Evolutionary conservation across 2,329 filamentous ascomycete species (phyloP).

Genomic region (Fusarium bactridioides): DNA sequence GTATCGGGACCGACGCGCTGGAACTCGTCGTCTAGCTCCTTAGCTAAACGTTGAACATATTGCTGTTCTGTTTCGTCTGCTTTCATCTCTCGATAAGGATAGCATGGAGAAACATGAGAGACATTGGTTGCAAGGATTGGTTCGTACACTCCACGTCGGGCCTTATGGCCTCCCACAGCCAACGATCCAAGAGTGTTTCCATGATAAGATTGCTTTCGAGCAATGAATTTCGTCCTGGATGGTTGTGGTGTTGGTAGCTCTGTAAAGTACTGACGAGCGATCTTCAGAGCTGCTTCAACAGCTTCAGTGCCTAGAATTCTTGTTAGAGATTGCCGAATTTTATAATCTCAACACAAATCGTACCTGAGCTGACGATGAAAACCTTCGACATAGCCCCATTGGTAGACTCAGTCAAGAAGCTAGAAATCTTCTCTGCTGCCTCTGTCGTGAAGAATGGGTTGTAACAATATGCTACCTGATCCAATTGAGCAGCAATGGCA

Average conservation of each 20-base stretch:
- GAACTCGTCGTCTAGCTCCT: conserved; percentile 31
- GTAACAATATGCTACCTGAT: conserved; percentile 25
- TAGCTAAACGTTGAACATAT: conserved; percentile 21
- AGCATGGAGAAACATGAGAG: conserved; percentile 42
- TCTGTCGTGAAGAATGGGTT: conserved; percentile 28
- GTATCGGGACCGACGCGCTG: conserved; percentile 18
- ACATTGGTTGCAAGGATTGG: conserved; percentile 37
- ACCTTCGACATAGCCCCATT: conserved; percentile 23
- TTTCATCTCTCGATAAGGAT: conserved; percentile 37
- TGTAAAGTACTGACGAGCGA: conserved; percentile 32
- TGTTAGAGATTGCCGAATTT: neutral
- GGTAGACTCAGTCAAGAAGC: conserved; percentile 18
- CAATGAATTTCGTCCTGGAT: conserved; percentile 24
- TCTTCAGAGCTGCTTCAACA: conserved; percentile 32
- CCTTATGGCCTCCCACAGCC: conserved; percentile 14
- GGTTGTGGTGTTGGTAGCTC: conserved; percentile 23
- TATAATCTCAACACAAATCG: accelerated
- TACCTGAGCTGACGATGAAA: conserved; percentile 24
- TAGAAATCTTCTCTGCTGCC: conserved; percentile 11
- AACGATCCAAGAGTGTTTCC: conserved; percentile 30
- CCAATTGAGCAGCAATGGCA: conserved; percentile 13
- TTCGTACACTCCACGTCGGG: conserved; percentile 39
- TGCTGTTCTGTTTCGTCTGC: conserved; percentile 38
- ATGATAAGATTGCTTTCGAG: conserved; percentile 28
- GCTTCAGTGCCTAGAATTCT: conserved; percentile 26